These are phyloP conservation scores for Phyllosticta paracitricarpa DNA, from an alignment of 2,329 filamentous ascomycete genomes.

Conservation along the genomic window DNA sequence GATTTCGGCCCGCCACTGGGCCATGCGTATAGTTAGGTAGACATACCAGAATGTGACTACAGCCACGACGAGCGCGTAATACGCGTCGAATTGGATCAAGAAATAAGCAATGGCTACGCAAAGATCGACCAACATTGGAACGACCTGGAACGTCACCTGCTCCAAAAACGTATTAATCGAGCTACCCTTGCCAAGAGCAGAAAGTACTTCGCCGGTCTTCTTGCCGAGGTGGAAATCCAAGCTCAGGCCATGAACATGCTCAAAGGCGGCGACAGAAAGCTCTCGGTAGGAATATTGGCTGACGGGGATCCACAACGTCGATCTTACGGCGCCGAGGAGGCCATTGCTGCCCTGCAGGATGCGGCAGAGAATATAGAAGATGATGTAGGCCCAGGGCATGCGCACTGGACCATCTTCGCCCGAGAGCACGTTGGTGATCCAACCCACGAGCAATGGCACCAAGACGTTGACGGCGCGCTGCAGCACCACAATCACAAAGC, in stretches of 20 bases:
- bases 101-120: constrained; percentile 78
- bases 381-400: constrained; percentile 66
- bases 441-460: constrained; percentile 72
- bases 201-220: constrained; percentile 90
- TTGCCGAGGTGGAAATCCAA: constrained; percentile 95
- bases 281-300: constrained; percentile 95
- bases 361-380: constrained; percentile 66
- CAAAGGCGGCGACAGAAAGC: constrained; percentile 87
- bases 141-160: constrained; percentile 89
- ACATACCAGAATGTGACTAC: constrained; percentile 94
- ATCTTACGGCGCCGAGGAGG: constrained; percentile 69
- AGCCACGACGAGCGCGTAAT: constrained; percentile 82
- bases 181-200: constrained; percentile 88
- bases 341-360: constrained; percentile 84
- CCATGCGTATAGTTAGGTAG: constrained; percentile 93
- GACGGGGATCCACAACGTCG: constrained; percentile 89
- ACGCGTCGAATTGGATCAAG: constrained; percentile 66
- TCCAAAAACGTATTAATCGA: constrained; percentile 96
- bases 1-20: constrained; percentile 82
- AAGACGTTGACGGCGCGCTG: constrained; percentile 80
- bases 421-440: constrained; percentile 66
- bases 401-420: constrained; percentile 35
- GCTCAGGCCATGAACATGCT: constrained; percentile 91
- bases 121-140: constrained; percentile 89
- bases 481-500: constrained; percentile 67